phyloP scores from a whole-genome alignment of 2,329 filamentous ascomycete genomes.

The Beauveria sp. region DNA sequence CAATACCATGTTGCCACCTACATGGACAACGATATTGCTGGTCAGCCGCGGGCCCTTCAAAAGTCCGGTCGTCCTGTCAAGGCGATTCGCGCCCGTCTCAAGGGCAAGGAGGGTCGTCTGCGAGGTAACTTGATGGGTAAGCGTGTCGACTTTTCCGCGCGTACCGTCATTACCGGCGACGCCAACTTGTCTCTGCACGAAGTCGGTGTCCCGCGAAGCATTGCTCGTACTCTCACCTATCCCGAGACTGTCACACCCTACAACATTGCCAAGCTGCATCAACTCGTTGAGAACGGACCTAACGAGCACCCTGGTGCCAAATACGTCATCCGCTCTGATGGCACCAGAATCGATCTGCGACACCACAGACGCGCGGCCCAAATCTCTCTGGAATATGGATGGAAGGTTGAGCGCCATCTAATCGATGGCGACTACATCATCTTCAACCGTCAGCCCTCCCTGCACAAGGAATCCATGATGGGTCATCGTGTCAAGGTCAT shows the following conservation, averaged over 20 bases:
- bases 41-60: conserved; percentile 86
- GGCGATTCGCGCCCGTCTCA: conserved; percentile 90
- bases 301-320: conserved; percentile 94
- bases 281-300: conserved; percentile 85
- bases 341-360: conserved; percentile 87
- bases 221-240: conserved; percentile 88
- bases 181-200: conserved; percentile 94
- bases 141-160: conserved; percentile 97
- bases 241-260: conserved; percentile 96
- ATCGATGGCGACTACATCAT: conserved; percentile 96
- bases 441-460: conserved; percentile 97
- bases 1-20: conserved; percentile 99
- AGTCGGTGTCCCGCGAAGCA: conserved; percentile 91
- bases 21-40: conserved; percentile 99
- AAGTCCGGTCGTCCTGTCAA: conserved; percentile 97
- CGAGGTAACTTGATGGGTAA: conserved; percentile 99
- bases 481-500: conserved; percentile 95
- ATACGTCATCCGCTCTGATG: conserved; percentile 90
- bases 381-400: conserved; percentile 86
- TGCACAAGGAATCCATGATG: conserved; percentile 99
- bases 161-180: conserved; percentile 98
- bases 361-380: conserved; percentile 84
- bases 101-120: conserved; percentile 97
- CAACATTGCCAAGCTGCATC: conserved; percentile 89
- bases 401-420: conserved; percentile 97